These are phyloP conservation scores for Fusarium sublunatum DNA, from an alignment of 2,329 filamentous ascomycete genomes.

Conservation along the genomic window DNA sequence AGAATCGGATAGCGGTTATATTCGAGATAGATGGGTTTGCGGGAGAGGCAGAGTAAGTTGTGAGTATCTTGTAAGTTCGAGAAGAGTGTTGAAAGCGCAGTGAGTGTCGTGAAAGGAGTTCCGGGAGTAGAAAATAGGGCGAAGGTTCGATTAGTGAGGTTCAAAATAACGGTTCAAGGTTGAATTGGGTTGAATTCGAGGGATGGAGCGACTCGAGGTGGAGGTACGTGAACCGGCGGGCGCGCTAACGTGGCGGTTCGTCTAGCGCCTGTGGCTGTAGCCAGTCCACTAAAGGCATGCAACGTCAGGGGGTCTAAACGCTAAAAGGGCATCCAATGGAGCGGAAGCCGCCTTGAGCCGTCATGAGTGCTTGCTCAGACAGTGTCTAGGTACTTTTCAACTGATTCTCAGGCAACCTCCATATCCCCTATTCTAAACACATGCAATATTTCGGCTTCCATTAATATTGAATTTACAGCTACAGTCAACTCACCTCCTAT, in stretches of 20 bases:
- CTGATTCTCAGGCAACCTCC: too few species aligned
- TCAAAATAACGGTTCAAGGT: slow-evolving; percentile 30
- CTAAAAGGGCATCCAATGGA: slow-evolving; percentile 4
- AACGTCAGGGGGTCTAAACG: slow-evolving; percentile 3
- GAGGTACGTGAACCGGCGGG: slow-evolving; percentile 3
- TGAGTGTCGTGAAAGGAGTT: slow-evolving; percentile 2
- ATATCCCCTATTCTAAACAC: too few species aligned
- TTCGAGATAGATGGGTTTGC: slow-evolving; percentile 1
- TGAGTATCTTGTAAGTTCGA: neutral
- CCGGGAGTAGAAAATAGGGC: slow-evolving; percentile 3
- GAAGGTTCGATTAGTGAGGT: slow-evolving; percentile 21
- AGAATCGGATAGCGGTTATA: slow-evolving; percentile 11
- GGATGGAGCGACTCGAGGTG: slow-evolving; percentile 27
- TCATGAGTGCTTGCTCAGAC: neutral
- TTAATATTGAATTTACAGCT: neutral
- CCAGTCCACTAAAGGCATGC: slow-evolving; percentile 31
- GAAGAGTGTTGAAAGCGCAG: neutral
- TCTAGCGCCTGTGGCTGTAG: slow-evolving; percentile 41
- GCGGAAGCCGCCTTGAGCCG: slow-evolving; percentile 12
- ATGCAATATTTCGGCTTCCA: too few species aligned
- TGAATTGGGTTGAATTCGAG: slow-evolving; percentile 28
- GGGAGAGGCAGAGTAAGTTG: neutral
- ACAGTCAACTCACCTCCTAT: neutral
- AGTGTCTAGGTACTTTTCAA: too few species aligned
- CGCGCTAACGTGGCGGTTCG: slow-evolving; percentile 42